Base-by-base conservation (phyloP, 2,329 filamentous ascomycete genomes). In the Sarocladium brachiariae region DNA sequence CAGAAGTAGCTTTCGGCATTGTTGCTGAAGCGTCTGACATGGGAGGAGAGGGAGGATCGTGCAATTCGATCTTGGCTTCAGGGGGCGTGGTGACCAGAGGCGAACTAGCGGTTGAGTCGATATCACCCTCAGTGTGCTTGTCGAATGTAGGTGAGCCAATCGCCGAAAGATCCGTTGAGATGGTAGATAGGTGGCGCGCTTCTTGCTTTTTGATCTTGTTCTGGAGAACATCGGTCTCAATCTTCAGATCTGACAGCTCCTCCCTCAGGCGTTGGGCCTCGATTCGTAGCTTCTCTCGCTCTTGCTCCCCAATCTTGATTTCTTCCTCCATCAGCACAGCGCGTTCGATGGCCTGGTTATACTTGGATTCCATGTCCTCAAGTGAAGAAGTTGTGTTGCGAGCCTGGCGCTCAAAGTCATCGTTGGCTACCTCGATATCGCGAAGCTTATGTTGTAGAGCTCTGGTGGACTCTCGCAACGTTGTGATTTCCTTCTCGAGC, bases 361-460 rank as follows among this genome's bases (percentile, higher is more conserved):
- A 96, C 69, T 97, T 99, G 55, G 87, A 92, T 70, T 99, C 93
- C 67, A 99, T 77, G 64, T 99, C 93, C 70, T 99, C 93, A 55
- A 97, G 80, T 48, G 92, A 96, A 39, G 91, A 96, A 31, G 89
- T 91, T 24, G 92, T 96, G 68, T 96, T 93, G 59, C 93, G 84
- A 58, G 93, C 92, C 71, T 97, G 92, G 57, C 90, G 84, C 73
- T 99, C 93, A 65, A 92, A 96, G 68, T 99, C 93, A 74, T 99
- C 93, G 71, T 97, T 99, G 65, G 88, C 89, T 51, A 99, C 93
- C 70, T 99, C 93, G 59, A 92, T 96, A 66, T 99, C 93, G 58
- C 93, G 85, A 52, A 99, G 74, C 68, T 80, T 88, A 55, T 96
- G 75, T 61, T 93, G 87, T 54, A 96, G 70, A 3, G 85, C 84